A percentile compares a stretch with the other conserved stretches of the same genome.
Evolutionary conservation across 2,329 filamentous ascomycete species (phyloP).

Genomic region (Rhytidhysteron rufulum): DNA sequence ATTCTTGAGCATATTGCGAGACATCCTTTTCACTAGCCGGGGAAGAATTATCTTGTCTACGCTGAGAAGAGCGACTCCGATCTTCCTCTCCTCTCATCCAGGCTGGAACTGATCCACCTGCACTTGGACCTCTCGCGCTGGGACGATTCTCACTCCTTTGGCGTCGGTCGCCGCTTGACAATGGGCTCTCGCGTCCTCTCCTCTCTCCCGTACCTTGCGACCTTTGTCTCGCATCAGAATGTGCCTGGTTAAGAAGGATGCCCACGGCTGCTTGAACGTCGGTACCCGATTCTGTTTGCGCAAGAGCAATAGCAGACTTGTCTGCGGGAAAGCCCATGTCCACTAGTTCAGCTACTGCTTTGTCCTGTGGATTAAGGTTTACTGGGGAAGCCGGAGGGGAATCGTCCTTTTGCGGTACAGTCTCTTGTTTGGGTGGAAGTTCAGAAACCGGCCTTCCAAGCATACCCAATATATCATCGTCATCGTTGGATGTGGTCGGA

Average conservation of each 20-base stretch:
- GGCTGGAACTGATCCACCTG: slow-evolving; percentile 46
- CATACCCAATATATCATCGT: slow-evolving; percentile 62
- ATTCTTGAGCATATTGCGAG: slow-evolving; percentile 73
- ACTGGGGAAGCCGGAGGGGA: slow-evolving; percentile 15
- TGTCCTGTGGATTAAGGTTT: slow-evolving; percentile 59
- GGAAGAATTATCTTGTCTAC: slow-evolving; percentile 52
- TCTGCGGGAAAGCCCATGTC: slow-evolving; percentile 92
- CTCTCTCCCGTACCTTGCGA: slow-evolving; percentile 36
- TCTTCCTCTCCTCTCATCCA: slow-evolving; percentile 61
- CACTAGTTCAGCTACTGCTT: slow-evolving; percentile 79
- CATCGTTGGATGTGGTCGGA: slow-evolving; percentile 35
- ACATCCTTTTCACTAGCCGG: slow-evolving; percentile 67
- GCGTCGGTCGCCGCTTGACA: slow-evolving; percentile 21
- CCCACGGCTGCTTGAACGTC: slow-evolving; percentile 85
- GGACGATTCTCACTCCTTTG: slow-evolving; percentile 20
- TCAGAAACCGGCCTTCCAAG: slow-evolving; percentile 58
- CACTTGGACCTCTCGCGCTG: slow-evolving; percentile 27
- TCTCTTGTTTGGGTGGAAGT: slow-evolving; percentile 27
- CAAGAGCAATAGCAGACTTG: slow-evolving; percentile 74
- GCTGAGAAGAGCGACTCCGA: slow-evolving; percentile 46
- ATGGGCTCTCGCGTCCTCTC: slow-evolving; percentile 19
- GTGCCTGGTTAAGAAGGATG: slow-evolving; percentile 87
- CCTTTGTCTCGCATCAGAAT: slow-evolving; percentile 75
- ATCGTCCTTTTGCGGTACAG: slow-evolving; percentile 8
- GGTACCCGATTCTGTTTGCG: slow-evolving; percentile 71